Evolutionary conservation across 768 basidiomycete genomes (phyloP), one percentile per base, ranked within the genome.

Genomic region (Lanmaoa pseudosensibilis): DNA sequence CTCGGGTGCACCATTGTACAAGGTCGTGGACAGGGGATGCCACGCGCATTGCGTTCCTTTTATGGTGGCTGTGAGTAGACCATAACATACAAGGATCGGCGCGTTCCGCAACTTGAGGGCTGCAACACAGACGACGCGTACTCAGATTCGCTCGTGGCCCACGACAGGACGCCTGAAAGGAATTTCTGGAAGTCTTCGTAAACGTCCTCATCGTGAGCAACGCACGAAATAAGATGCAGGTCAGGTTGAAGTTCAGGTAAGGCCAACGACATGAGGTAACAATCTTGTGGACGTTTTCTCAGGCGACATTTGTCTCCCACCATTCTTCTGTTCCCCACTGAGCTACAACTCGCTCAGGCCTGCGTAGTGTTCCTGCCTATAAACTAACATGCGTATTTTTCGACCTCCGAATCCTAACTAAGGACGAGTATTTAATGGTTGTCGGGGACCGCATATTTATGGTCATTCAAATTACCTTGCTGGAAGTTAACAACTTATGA

Each of bases 21-120:
- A 32, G 56, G 49, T 59, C n/a, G 25, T 49, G 72, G 56, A 70
- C 70, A 70, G 51, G 18, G 78, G 78, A 52, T 71, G 68, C 18
- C 61, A 58, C 50, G 60, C 60, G 44, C 44, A 43, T 33, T 34
- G 12, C 47, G 53, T 62, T 34, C 53, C 41, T 54, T 50, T 52
- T 58, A 52, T 52, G 13, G 39, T 64, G 62, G 62, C 62, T 37
- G 54, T 59, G 57, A 36, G 23, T 25, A 25, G 34, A 37, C 21
- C 13, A 38, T 25, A 9, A 37, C 23, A 6, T 21, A 38, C n/a
- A 18, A 38, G 18, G 18, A 32, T 25, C n/a, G 9, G 10, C 10
- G 34, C 16, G 16, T 36, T 48, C 33, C 10, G 11, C n/a, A 46
- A 18, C 6, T 10, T 16, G 18, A 32, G 32, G 10, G n/a, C n/a